Percentiles rank a stretch among this genome's conserved stretches.
These are phyloP conservation scores for Cryptosporidium ubiquitum DNA, from an alignment of 169 alveolate genomes.

Conservation along the genomic window DNA sequence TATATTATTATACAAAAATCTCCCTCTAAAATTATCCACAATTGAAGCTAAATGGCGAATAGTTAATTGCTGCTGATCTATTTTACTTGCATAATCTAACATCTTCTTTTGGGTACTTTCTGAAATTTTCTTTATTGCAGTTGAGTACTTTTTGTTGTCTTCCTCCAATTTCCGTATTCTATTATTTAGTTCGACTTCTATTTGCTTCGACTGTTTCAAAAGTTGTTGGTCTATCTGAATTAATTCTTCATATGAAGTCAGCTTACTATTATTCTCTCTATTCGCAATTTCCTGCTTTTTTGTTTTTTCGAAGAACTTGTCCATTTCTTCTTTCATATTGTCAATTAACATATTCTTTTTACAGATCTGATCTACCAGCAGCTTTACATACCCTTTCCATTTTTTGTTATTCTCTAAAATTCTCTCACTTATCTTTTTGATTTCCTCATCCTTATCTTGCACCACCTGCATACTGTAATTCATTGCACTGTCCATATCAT, in stretches of 20 bases:
- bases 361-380: slow-evolving; percentile 8
- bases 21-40: slow-evolving; percentile 48
- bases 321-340: slow-evolving; percentile 31
- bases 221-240: slow-evolving; percentile 61
- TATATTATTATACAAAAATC: slow-evolving; percentile 48
- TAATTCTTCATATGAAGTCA: slow-evolving; percentile 49
- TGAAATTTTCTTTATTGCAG: not conserved
- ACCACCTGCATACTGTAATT: slow-evolving; percentile 16
- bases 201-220: slow-evolving; percentile 31
- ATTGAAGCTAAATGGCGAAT: slow-evolving; percentile 9
- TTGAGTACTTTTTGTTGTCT: slow-evolving; percentile 17
- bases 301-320: slow-evolving; percentile 26
- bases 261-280: slow-evolving; percentile 27
- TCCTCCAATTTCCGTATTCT: slow-evolving; percentile 17
- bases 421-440: slow-evolving; percentile 2
- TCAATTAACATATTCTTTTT: slow-evolving; percentile 23
- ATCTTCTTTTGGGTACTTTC: slow-evolving; percentile 3
- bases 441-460: slow-evolving; percentile 34
- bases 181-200: slow-evolving; percentile 23
- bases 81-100: not conserved
- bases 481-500: slow-evolving; percentile 23
- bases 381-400: slow-evolving; percentile 49
- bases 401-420: not conserved
- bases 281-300: slow-evolving; percentile 33
- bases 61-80: not conserved